phyloP scores from a whole-genome alignment of 805 yeast species.

The Barnettozyma salicaria region DNA sequence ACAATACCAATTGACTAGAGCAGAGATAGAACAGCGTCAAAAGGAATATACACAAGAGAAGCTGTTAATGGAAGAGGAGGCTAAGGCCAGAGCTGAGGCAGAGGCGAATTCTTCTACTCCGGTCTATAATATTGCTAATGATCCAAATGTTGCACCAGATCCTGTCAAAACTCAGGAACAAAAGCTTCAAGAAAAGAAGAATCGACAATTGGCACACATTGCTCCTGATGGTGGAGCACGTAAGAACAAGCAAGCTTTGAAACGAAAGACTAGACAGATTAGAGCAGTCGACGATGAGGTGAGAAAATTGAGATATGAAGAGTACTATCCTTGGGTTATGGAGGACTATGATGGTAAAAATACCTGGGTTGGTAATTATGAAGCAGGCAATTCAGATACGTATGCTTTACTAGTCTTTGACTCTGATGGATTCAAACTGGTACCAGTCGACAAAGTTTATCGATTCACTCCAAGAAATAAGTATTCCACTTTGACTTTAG shows the following conservation, averaged over 20 bases:
- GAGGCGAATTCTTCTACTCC: constrained; percentile 19
- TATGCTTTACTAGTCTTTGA: constrained; percentile 82
- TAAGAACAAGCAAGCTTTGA: constrained; percentile 50
- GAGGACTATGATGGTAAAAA: constrained; percentile 94
- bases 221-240: constrained; percentile 94
- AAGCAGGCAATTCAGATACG: constrained; percentile 81
- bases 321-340: constrained; percentile 95
- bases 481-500: constrained; percentile 88
- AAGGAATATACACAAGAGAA: constrained; percentile 40
- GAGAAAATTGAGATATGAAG: constrained; percentile 84
- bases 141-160: constrained; percentile 28
- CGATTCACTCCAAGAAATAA: constrained; percentile 89
- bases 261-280: constrained; percentile 80
- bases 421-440: constrained; percentile 67
- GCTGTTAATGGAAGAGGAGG: constrained; percentile 23
- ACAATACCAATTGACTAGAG: constrained; percentile 77
- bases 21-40: constrained; percentile 64
- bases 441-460: constrained; percentile 93
- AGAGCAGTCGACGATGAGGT: constrained; percentile 77
- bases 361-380: constrained; percentile 94
- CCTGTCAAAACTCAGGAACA: constrained; percentile 32
- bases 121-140: constrained; percentile 10
- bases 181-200: constrained; percentile 30
- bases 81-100: constrained; percentile 28
- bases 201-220: constrained; percentile 49